Evolutionary conservation across 257 asterid species (phyloP).

Genomic region (Nicotiana otophora): DNA sequence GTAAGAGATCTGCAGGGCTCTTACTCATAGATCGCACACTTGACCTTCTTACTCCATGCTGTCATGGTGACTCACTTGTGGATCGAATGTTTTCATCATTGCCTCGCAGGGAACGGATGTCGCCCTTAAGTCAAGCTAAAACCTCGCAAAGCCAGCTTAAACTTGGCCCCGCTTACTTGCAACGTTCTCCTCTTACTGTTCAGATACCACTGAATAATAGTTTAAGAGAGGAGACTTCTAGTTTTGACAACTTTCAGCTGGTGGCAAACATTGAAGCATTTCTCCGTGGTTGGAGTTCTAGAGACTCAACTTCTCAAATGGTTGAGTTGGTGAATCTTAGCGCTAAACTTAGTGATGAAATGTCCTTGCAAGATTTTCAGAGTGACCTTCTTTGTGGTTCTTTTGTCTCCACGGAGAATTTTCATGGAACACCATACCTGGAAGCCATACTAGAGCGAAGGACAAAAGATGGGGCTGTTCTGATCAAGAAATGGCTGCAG

Average conservation of each 20-base stretch:
- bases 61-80: slow-evolving; percentile 95
- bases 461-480: slow-evolving; percentile 73
- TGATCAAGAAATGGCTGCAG: slow-evolving; percentile 94
- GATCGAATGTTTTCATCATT: slow-evolving; percentile 79
- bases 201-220: slow-evolving; percentile 66
- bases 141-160: slow-evolving; percentile 55
- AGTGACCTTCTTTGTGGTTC: slow-evolving; percentile 62
- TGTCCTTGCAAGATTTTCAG: slow-evolving; percentile 24
- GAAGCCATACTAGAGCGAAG: slow-evolving; percentile 80
- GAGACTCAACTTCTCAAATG: slow-evolving; percentile 40
- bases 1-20: slow-evolving; percentile 86
- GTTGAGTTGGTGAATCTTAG: slow-evolving; percentile 48
- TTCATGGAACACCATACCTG: slow-evolving; percentile 75
- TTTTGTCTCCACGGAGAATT: slow-evolving; percentile 70
- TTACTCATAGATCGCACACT: slow-evolving; percentile 89
- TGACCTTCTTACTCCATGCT: slow-evolving; percentile 97
- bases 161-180: slow-evolving; percentile 40
- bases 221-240: slow-evolving; percentile 37
- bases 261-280: slow-evolving; percentile 73
- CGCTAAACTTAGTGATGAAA: slow-evolving; percentile 39
- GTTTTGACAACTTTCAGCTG: slow-evolving; percentile 41
- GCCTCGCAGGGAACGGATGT: slow-evolving; percentile 55
- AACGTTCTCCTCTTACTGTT: slow-evolving; percentile 67
- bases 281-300: slow-evolving; percentile 68
- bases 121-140: slow-evolving; percentile 43